Evolutionary conservation across 805 yeast genomes (phyloP), one percentile per base, ranked within the genome.

Genomic region (Jamesozyma spencerorum): DNA sequence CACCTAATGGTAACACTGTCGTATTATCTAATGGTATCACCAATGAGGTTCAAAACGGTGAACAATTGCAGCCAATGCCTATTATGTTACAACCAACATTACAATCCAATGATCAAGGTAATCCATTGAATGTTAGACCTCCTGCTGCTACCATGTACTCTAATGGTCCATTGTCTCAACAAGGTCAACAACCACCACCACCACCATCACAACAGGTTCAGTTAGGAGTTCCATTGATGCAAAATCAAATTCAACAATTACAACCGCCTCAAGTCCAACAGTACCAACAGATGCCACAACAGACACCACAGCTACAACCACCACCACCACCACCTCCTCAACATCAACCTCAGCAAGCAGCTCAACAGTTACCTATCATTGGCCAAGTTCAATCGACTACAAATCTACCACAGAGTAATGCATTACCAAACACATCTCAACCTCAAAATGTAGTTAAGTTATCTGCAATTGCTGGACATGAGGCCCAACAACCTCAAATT

Each of bases 221-320:
- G 54, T 42, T 63, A 50, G 39, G 27, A 31, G 62, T 49, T 35
- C 65, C 53, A 38, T 60, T 52, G 34, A 60, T 53, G 38, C 61
- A 53, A 30, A 62, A 52, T 39, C 65, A 52, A 34, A 64, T 50
- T 34, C 63, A 53, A 36, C 61, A 53, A 37, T 63, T 54, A 31
- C 41, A 31, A 31, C 58, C 48, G 20, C 39, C 15, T 18, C 44
- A 31, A 22, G 24, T 26, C 13, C 40, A 36, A 24, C 45, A 38
- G 20, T 24, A 30, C 4, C 40, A 37, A 32, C 30, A 26, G 13
- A 11, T 31, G 8, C 39, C 30, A 8, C 22, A n/a, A 2, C 32
- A 36, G 5, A 32, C 32, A 2, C 33, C 28, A 5, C 42, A 44
- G 15, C 40, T 36, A 3, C 46, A 45, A 31, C 43, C 45, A 2